Evolutionary conservation across 2,329 filamentous ascomycete genomes (phyloP).

Genomic region (Xylariaceae sp.): DNA sequence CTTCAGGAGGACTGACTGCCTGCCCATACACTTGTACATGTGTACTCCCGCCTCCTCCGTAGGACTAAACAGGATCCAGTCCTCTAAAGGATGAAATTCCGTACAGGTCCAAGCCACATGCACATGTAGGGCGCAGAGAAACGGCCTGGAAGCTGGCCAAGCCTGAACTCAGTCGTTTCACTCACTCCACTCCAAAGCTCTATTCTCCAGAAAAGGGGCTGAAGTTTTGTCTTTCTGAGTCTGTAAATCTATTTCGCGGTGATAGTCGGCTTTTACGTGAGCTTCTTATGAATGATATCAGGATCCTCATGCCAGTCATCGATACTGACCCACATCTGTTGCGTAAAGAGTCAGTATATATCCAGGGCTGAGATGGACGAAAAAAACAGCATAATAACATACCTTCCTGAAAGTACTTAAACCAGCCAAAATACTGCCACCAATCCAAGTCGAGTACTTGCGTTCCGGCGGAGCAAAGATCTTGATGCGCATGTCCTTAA

Average conservation of each 20-base stretch:
- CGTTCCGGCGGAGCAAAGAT: slow-evolving; percentile 96
- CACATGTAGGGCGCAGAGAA: too few species aligned
- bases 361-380: too few species aligned
- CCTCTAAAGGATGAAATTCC: neutral
- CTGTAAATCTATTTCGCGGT: neutral
- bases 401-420: slow-evolving; percentile 98
- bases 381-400: slow-evolving; percentile 15
- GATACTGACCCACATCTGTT: slow-evolving; percentile 97
- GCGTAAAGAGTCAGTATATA: slow-evolving; percentile 7
- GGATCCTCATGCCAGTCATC: slow-evolving; percentile 99
- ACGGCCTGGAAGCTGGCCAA: neutral
- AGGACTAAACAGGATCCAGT: neutral
- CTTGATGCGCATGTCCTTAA: slow-evolving; percentile 99
- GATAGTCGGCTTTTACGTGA: slow-evolving; percentile 54
- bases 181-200: neutral
- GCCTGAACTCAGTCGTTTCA: neutral
- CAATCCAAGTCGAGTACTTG: slow-evolving; percentile 99
- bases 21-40: neutral
- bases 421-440: slow-evolving; percentile 92
- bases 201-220: neutral
- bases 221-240: neutral
- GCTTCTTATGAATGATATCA: slow-evolving; percentile 97
- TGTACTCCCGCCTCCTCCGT: neutral
- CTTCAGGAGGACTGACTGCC: neutral
- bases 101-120: neutral